A percentile compares a stretch with the other conserved stretches of the same genome.
Evolutionary conservation across 352 stramenopile genomes (phyloP).

Genomic region (Phytophthora hibernalis): DNA sequence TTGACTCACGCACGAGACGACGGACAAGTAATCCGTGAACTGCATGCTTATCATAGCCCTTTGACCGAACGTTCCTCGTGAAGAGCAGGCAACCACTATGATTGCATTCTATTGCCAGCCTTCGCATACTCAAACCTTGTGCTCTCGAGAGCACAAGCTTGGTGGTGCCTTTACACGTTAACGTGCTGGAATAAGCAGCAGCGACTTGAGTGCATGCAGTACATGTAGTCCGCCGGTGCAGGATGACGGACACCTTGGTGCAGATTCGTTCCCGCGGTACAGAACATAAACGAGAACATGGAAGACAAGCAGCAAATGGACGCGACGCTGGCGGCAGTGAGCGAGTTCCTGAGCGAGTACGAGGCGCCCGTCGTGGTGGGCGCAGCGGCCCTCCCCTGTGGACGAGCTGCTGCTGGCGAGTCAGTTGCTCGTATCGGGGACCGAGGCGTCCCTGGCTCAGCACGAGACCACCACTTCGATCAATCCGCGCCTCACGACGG

Average conservation of each 20-base stretch:
- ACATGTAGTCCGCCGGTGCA: not conserved
- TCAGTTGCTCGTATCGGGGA: constrained; percentile 30
- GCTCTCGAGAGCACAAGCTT: too few species aligned
- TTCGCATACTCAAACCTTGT: too few species aligned
- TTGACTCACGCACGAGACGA: not conserved
- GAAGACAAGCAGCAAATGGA: constrained; percentile 35
- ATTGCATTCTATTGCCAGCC: too few species aligned
- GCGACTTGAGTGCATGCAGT: not conserved
- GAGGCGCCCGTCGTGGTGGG: constrained; percentile 3
- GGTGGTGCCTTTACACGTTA: too few species aligned
- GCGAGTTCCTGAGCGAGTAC: constrained; percentile 33
- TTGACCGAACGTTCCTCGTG: too few species aligned
- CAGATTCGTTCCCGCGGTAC: not conserved
- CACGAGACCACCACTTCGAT: not conserved
- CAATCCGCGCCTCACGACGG: not conserved
- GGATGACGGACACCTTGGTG: not conserved
- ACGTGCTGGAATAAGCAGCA: too few species aligned
- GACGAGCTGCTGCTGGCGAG: constrained; percentile 23
- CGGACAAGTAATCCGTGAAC: not conserved
- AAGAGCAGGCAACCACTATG: too few species aligned
- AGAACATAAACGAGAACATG: constrained; percentile 31
- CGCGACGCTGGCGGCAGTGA: constrained; percentile 24
- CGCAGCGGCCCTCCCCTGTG: not conserved
- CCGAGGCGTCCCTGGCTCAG: constrained; percentile 25
- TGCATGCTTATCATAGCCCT: not conserved